Evolutionary conservation across 1,284 basidiomycete genomes (phyloP).

Genomic region (Boletus smithii): DNA sequence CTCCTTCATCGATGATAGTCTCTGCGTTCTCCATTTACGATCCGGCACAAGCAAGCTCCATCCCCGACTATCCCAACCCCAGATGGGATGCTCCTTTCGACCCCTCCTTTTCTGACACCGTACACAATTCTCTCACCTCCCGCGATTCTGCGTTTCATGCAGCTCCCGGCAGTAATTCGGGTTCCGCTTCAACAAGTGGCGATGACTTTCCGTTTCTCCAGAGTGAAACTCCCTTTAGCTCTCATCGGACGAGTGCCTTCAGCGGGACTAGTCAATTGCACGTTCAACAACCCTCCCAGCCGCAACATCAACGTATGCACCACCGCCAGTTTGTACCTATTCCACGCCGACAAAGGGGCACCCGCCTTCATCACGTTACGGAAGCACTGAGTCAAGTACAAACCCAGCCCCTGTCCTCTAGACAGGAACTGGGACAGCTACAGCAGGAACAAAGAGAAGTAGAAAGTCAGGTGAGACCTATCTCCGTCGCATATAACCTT

Average conservation of each 20-base stretch:
- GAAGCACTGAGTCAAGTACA: background rate
- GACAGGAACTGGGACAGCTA: background rate
- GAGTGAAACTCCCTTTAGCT: constrained; percentile 1
- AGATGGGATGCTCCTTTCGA: constrained; percentile 25
- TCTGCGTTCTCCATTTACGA: constrained; percentile 30
- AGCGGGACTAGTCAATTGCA: background rate
- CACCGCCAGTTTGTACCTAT: constrained; percentile 15
- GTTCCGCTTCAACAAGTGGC: background rate
- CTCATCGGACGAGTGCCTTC: background rate
- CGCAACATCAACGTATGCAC: constrained; percentile 5
- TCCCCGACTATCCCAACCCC: constrained; percentile 16
- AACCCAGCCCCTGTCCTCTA: background rate
- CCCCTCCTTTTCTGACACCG: constrained; percentile 9
- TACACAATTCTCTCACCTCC: background rate
- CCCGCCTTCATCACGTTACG: background rate
- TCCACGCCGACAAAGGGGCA: constrained; percentile 9
- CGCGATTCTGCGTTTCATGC: background rate
- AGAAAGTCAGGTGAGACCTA: constrained; percentile 8
- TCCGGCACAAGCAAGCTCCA: constrained; percentile 16
- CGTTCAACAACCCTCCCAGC: background rate
- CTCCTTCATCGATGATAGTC: constrained; percentile 27
- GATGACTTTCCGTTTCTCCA: constrained; percentile 2
- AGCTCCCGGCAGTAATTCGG: background rate
- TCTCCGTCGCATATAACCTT: background rate
- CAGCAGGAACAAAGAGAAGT: constrained; percentile 2